These are phyloP conservation scores for Ophiosphaerella herpotricha DNA, from an alignment of 2,329 filamentous ascomycete species.

Conservation along the genomic window DNA sequence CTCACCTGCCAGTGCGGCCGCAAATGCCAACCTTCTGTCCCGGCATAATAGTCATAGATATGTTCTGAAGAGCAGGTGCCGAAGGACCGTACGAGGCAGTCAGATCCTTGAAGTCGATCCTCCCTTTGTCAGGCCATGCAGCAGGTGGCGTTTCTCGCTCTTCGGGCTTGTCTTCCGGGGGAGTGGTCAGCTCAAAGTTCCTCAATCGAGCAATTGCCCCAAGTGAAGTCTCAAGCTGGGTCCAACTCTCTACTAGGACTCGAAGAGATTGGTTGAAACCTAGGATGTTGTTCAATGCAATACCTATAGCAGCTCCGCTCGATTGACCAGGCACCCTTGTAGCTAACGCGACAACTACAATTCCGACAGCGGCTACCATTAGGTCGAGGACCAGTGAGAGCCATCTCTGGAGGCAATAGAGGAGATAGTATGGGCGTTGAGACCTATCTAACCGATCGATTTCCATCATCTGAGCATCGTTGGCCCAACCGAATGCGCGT, in stretches of 20 bases:
- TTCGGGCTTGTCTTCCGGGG: constrained; percentile 29
- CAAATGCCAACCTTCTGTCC: not conserved
- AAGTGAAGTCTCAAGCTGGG: constrained; percentile 60
- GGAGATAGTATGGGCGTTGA: constrained; percentile 49
- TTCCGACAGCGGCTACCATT: constrained; percentile 38
- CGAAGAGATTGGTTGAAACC: constrained; percentile 55
- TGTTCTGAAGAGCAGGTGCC: constrained; percentile 6
- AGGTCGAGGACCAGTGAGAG: constrained; percentile 42
- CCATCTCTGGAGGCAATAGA: constrained; percentile 45
- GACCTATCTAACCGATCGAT: constrained; percentile 33
- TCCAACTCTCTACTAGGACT: constrained; percentile 56
- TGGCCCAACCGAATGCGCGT: constrained; percentile 53
- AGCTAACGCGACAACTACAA: constrained; percentile 40
- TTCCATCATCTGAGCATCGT: constrained; percentile 28
- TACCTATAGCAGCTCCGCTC: constrained; percentile 52
- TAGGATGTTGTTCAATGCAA: constrained; percentile 57
- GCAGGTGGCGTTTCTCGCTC: constrained; percentile 20
- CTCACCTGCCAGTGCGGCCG: too few species aligned
- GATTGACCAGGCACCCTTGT: constrained; percentile 37
- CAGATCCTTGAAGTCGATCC: constrained; percentile 5
- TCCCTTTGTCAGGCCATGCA: constrained; percentile 41
- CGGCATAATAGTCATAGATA: constrained; percentile 5
- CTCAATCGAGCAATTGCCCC: constrained; percentile 59
- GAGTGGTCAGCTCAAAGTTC: constrained; percentile 46
- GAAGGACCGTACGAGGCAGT: too few species aligned